Conservation (phyloP, 2,329 filamentous ascomycete species). For the Alternaria gansuensis region DNA sequence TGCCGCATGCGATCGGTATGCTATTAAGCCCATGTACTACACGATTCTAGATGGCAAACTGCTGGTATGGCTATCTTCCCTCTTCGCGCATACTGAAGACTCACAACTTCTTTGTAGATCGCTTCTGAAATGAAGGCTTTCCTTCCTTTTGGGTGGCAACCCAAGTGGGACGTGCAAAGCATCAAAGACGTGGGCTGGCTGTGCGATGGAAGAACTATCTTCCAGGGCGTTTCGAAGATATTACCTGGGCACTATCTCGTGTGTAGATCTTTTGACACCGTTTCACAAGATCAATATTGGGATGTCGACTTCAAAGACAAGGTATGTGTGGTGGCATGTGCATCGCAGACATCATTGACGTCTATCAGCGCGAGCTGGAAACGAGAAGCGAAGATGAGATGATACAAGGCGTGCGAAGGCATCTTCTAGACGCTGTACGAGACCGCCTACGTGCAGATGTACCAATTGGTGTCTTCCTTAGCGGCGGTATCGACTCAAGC, state of each 20-base stretch:
- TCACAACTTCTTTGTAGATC: conserved; percentile 13
- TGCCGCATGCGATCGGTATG: conserved; percentile 63
- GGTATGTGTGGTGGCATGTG: conserved; percentile 37
- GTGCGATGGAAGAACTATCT: conserved; percentile 59
- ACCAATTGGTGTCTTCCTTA: conserved; percentile 65
- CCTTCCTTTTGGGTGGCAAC: conserved; percentile 60
- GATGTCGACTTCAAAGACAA: conserved; percentile 64
- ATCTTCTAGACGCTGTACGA: conserved; percentile 62
- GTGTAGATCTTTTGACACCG: conserved; percentile 46
- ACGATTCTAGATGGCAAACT: conserved; percentile 55
- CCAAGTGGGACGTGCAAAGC: conserved; percentile 63
- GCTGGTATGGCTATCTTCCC: conserved; percentile 36
- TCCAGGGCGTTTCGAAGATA: conserved; percentile 59
- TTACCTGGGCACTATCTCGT: conserved; percentile 35
- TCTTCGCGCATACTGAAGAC: neutral
- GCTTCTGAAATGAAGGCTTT: conserved; percentile 63
- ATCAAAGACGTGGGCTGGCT: conserved; percentile 58
- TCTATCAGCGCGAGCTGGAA: conserved; percentile 45
- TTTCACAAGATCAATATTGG: conserved; percentile 61
- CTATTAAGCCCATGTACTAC: conserved; percentile 67
- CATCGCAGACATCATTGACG: neutral
- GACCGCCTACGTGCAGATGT: conserved; percentile 66
- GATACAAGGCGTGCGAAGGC: conserved; percentile 60
- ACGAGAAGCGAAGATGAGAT: conserved; percentile 61
- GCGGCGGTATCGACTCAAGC: conserved; percentile 67